Conservation (phyloP, 139 green algal species). For the Auxenochlorella pyrenoidosa region DNA sequence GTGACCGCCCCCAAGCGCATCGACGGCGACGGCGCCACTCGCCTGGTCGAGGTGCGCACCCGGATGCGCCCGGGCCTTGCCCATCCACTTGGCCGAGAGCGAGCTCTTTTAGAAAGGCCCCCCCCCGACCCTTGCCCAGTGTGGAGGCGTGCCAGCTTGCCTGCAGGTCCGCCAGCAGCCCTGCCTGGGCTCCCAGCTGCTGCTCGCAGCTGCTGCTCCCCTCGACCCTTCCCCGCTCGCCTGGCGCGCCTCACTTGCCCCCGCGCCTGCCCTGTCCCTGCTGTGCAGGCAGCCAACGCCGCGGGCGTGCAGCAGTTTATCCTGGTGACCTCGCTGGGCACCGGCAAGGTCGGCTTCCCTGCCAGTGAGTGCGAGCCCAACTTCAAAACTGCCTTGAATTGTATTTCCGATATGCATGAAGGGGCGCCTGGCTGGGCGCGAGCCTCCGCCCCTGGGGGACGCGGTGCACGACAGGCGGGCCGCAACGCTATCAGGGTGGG, state of each 20-base stretch:
- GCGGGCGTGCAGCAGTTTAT: constrained; percentile 83
- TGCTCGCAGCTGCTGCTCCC: too few species aligned
- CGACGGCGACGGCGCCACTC: constrained; percentile 80
- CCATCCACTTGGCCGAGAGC: neutral
- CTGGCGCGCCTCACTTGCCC: neutral
- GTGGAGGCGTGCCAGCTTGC: too few species aligned
- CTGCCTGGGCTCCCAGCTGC: too few species aligned
- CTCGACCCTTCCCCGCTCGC: too few species aligned
- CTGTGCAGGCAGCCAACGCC: constrained; percentile 48
- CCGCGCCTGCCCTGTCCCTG: too few species aligned
- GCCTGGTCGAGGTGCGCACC: constrained; percentile 68
- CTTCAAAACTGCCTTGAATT: too few species aligned
- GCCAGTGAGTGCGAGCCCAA: constrained; percentile 50
- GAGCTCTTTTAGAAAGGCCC: too few species aligned
- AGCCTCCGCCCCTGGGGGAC: too few species aligned
- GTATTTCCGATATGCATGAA: too few species aligned
- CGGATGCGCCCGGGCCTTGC: neutral
- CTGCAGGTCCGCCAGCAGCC: too few species aligned
- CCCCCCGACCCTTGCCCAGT: neutral
- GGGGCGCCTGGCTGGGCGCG: too few species aligned
- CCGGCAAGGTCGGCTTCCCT: constrained; percentile 85
- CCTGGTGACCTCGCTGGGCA: constrained; percentile 88
- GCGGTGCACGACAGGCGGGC: too few species aligned
- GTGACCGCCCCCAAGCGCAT: constrained; percentile 65
- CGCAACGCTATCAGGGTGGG: neutral